These are phyloP conservation scores for Nidula niveotomentosa DNA, from an alignment of 1,284 basidiomycete species.

Conservation along the genomic window DNA sequence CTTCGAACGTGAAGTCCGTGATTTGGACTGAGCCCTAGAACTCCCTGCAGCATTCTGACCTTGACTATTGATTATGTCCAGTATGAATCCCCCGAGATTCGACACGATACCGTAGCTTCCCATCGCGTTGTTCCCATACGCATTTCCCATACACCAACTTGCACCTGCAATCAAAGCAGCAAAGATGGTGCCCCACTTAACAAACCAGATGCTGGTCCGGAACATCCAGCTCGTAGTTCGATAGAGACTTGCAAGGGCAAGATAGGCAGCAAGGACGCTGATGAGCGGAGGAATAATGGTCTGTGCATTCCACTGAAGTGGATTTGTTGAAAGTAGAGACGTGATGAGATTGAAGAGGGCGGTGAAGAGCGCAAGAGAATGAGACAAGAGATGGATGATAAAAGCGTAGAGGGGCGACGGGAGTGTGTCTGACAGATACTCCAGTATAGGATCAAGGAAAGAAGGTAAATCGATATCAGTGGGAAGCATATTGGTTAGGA, in stretches of 20 bases:
- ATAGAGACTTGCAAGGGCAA: constrained; percentile 71
- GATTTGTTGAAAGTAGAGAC: constrained; percentile 47
- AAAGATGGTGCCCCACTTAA: constrained; percentile 74
- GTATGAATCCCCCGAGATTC: constrained; percentile 37
- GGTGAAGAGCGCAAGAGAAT: constrained; percentile 50
- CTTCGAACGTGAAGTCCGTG: constrained; percentile 19
- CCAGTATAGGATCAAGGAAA: constrained; percentile 50
- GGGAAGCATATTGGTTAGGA: constrained; percentile 3
- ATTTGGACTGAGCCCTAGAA: constrained; percentile 19
- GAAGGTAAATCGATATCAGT: constrained; percentile 25
- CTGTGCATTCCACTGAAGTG: constrained; percentile 64
- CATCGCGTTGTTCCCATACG: constrained; percentile 20
- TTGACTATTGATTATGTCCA: constrained; percentile 43
- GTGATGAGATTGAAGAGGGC: constrained; percentile 45
- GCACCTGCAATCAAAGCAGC: constrained; percentile 46
- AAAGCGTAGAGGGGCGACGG: constrained; percentile 56
- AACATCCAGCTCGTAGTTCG: constrained; percentile 75
- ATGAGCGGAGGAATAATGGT: constrained; percentile 72
- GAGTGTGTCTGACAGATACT: constrained; percentile 51
- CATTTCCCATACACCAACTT: constrained; percentile 51
- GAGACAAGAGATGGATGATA: constrained; percentile 48
- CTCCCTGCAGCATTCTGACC: constrained; percentile 27
- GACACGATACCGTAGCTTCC: constrained; percentile 34
- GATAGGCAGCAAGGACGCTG: constrained; percentile 67
- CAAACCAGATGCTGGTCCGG: constrained; percentile 60